Conservation (phyloP, 148 eudicot species). For the Fagopyrum tataricum region DNA sequence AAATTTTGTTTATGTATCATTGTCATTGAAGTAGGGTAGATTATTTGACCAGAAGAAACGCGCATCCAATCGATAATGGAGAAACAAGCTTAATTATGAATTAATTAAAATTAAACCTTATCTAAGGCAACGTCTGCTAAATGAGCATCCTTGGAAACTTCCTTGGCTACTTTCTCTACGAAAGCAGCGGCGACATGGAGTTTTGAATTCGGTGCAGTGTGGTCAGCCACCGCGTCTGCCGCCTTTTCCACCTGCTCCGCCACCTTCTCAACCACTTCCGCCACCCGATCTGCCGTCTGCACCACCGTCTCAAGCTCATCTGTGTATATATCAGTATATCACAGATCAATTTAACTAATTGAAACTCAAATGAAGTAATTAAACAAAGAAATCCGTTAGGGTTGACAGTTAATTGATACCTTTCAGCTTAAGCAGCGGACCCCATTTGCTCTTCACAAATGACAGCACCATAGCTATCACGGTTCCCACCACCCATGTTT, state of each 20-base stretch:
- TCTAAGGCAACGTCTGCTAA: slow-evolving; percentile 15
- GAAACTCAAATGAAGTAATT: neutral
- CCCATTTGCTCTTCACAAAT: slow-evolving; percentile 4
- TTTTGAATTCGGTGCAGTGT: neutral
- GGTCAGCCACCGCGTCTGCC: slow-evolving; percentile 14
- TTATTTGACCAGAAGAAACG: slow-evolving; percentile 7
- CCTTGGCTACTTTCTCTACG: slow-evolving; percentile 16
- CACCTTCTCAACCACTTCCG: slow-evolving; percentile 16
- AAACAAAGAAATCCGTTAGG: neutral
- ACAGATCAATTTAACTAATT: neutral
- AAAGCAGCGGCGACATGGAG: slow-evolving; percentile 9
- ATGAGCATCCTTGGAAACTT: slow-evolving; percentile 19
- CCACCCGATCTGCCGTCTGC: slow-evolving; percentile 17
- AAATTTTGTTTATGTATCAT: neutral
- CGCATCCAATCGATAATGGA: neutral
- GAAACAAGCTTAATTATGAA: neutral
- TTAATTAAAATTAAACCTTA: slow-evolving; percentile 16
- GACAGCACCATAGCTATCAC: neutral
- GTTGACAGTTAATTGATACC: neutral
- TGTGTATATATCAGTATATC: neutral
- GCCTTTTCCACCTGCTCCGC: slow-evolving; percentile 17
- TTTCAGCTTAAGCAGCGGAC: slow-evolving; percentile 7
- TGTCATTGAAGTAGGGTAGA: neutral
- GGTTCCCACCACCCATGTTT: slow-evolving; percentile 9
- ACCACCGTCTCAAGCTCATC: slow-evolving; percentile 7